Evolutionary conservation across 495 filamentous ascomycete genomes (phyloP).

Genomic region (Talaromyces proteolyticus): DNA sequence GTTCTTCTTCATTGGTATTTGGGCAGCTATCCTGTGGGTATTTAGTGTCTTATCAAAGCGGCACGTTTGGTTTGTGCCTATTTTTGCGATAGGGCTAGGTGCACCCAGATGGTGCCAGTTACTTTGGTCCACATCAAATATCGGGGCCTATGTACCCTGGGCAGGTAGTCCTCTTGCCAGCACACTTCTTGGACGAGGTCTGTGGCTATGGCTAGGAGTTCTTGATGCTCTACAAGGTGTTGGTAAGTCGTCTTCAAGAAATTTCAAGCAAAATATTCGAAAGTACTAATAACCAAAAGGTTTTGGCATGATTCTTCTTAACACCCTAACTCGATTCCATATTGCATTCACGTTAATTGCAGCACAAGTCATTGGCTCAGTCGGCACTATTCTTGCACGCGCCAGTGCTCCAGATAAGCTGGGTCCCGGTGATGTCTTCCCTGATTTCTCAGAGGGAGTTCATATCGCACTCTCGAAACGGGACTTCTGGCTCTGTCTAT

Average conservation of each 20-base stretch:
- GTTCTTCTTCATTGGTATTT: constrained; percentile 54
- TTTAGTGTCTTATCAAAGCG: constrained; percentile 45
- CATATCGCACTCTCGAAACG: constrained; percentile 35
- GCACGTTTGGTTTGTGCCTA: constrained; percentile 60
- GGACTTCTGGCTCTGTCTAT: constrained; percentile 52
- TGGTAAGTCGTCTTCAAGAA: constrained; percentile 13
- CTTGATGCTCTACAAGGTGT: constrained; percentile 52
- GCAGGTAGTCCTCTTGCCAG: constrained; percentile 36
- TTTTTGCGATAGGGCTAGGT: constrained; percentile 60
- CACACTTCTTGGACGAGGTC: constrained; percentile 44
- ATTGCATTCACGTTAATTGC: constrained; percentile 47
- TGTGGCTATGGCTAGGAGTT: constrained; percentile 64
- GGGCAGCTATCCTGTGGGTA: constrained; percentile 40
- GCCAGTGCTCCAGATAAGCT: constrained; percentile 52
- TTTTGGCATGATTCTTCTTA: constrained; percentile 58
- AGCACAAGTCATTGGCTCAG: constrained; percentile 50
- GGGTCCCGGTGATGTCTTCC: constrained; percentile 60
- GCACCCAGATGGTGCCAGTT: constrained; percentile 62
- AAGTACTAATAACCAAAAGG: constrained; percentile 53
- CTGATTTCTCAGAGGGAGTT: constrained; percentile 43
- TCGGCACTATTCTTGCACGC: constrained; percentile 51
- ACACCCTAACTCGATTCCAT: constrained; percentile 57
- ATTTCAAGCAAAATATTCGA: constrained; percentile 37
- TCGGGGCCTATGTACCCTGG: constrained; percentile 59
- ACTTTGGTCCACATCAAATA: constrained; percentile 53